Percentiles rank a stretch among this genome's conserved stretches.
phyloP scores from a whole-genome alignment of 768 basidiomycete species.

The Dictyophora rubrovolvata region DNA sequence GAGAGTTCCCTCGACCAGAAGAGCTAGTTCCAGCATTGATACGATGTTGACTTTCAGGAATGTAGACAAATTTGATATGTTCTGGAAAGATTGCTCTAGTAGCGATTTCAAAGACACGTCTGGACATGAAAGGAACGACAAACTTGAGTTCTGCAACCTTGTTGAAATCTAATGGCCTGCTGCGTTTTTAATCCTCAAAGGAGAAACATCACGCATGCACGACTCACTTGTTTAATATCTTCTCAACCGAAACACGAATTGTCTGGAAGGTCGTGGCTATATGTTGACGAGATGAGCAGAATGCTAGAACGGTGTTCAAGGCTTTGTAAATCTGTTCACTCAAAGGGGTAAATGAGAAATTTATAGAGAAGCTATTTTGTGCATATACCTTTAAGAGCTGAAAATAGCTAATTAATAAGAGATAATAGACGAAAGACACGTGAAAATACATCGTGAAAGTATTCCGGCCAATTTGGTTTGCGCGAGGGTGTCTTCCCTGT shows the following conservation, averaged over 20 bases:
- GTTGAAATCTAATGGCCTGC: slow-evolving; percentile 67
- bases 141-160: slow-evolving; percentile 82
- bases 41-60: slow-evolving; percentile 50
- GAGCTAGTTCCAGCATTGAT: slow-evolving; percentile 33
- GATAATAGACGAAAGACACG: not conserved
- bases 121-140: not conserved
- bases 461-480: slow-evolving; percentile 42
- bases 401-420: slow-evolving; percentile 5
- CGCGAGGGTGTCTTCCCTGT: not conserved
- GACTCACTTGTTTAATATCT: slow-evolving; percentile 59
- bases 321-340: slow-evolving; percentile 43
- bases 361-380: not conserved
- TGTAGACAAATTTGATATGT: slow-evolving; percentile 74
- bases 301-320: slow-evolving; percentile 81
- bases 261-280: slow-evolving; percentile 71
- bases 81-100: slow-evolving; percentile 71
- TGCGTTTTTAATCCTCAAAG: slow-evolving; percentile 1
- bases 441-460: slow-evolving; percentile 42
- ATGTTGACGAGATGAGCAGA: slow-evolving; percentile 72
- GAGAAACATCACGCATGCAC: not conserved
- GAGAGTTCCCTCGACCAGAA: slow-evolving; percentile 25
- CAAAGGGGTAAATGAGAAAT: slow-evolving; percentile 10
- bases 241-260: slow-evolving; percentile 71
- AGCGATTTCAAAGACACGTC: not conserved
- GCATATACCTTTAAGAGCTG: slow-evolving; percentile 51